A percentile compares a stretch with the other conserved stretches of the same genome.
Conservation (phyloP, 2,329 filamentous ascomycete genomes). For the Delphinella strobiligena region DNA sequence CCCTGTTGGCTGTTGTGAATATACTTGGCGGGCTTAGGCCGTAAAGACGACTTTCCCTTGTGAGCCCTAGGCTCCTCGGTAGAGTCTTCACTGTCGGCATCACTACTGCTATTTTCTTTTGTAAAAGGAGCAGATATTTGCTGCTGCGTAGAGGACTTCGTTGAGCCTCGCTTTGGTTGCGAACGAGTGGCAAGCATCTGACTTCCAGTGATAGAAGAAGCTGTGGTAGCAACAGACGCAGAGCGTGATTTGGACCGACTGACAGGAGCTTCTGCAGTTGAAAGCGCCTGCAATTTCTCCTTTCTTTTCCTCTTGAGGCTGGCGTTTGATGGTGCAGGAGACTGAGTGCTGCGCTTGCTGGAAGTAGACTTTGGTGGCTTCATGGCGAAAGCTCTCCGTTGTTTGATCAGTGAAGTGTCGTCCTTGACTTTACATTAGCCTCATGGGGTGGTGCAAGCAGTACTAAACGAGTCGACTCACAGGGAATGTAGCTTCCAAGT, state of each 20-base stretch:
- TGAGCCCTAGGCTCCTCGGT: conserved; percentile 2
- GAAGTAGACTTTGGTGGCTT: conserved; percentile 3
- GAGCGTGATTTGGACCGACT: not conserved
- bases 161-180: not conserved
- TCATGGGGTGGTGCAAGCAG: not conserved
- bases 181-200: not conserved
- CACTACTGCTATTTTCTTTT: conserved; percentile 3
- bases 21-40: conserved; percentile 20
- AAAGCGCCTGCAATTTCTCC: not conserved
- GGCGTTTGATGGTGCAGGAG: conserved; percentile 12
- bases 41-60: conserved; percentile 19
- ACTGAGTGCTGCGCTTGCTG: conserved; percentile 9
- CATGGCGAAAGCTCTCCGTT: not conserved
- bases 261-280: not conserved
- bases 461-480: conserved; percentile 1
- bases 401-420: conserved; percentile 1
- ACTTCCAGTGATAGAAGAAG: not conserved
- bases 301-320: conserved; percentile 15
- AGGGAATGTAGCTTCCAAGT: conserved; percentile 27
- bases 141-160: not conserved
- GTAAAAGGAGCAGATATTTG: not conserved
- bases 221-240: not conserved
- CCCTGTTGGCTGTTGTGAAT: conserved; percentile 1
- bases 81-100: not conserved
- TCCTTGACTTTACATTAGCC: not conserved